Evolutionary conservation across 2,329 filamentous ascomycete genomes (phyloP), one percentile per base, ranked within the genome.

Genomic region (Fusarium buharicum): DNA sequence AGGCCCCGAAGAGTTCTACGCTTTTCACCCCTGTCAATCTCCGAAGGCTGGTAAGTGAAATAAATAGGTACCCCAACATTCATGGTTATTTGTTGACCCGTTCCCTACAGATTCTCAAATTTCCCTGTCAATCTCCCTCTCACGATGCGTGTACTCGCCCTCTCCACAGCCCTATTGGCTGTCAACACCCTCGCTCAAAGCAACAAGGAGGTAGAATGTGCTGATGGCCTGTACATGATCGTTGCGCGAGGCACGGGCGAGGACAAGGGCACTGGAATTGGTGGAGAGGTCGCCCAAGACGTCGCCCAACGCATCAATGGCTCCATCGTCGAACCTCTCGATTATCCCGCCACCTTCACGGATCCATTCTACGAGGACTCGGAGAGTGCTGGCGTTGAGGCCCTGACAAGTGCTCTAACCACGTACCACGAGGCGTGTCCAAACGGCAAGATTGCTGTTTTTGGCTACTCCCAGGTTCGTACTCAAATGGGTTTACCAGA

Each of bases 381-480:
- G 2, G 77, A 77, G 52, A 50, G 28, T n/a, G 66, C 68, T 5
- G 78, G 78, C 24, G 68, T 69, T 36, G 37, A 69, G 37, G 70
- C 65, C 30, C 55, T 79, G 69, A 74, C 69, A 16, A 38, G 66
- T 24, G 64, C 68, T 43, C 55, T 80, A 36, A 60, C 62, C 12
- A 53, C 66, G 18, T 79, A 80, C 56, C 63, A 67, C 59, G 44
- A 67, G 27, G 66, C 66, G 5, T 80, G 78, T 34, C 77, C 78
- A 8, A 59, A 73, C n/a, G 70, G 69, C 49, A 78, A 79, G 68
- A 70, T 80, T 43, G 78, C 76, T 5, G 61, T 80, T 27, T 43
- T 80, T 39, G 78, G 78, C 1, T 80, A 76, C 55, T 80, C 78
- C 2, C 78, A 80, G 72, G 76, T 74, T 55, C 24, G 68, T 45